These are phyloP conservation scores for Plasmodium gonderi DNA, from an alignment of 169 alveolate species.

Conservation along the genomic window DNA sequence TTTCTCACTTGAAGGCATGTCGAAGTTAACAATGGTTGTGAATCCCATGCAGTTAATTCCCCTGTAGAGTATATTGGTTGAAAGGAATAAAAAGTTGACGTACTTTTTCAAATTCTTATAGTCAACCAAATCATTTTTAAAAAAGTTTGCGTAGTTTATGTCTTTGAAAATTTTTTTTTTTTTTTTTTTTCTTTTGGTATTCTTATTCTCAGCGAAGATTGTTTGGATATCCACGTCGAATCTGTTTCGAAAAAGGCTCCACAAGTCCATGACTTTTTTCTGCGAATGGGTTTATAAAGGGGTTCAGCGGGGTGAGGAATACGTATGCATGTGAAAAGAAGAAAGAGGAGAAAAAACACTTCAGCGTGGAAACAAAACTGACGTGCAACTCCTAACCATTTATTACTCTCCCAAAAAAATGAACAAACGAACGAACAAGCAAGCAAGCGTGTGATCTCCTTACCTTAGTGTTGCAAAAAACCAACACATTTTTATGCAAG, in stretches of 20 bases:
- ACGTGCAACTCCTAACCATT: too few relatives aligned
- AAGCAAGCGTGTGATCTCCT: background rate
- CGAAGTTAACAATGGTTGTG: conserved; percentile 46
- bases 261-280: conserved; percentile 50
- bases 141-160: conserved; percentile 61
- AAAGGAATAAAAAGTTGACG: conserved; percentile 56
- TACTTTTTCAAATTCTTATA: conserved; percentile 53
- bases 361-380: too few relatives aligned
- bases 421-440: background rate
- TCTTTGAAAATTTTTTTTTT: conserved; percentile 52
- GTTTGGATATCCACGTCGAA: conserved; percentile 67
- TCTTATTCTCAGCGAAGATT: conserved; percentile 37
- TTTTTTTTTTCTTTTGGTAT: conserved; percentile 9
- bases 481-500: conserved; percentile 36
- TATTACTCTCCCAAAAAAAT: background rate
- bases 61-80: conserved; percentile 52
- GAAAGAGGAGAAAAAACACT: too few relatives aligned
- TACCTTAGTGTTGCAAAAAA: conserved; percentile 63
- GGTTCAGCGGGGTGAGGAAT: background rate
- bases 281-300: background rate
- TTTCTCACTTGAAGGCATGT: conserved; percentile 55
- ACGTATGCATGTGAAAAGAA: too few relatives aligned
- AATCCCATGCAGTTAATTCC: conserved; percentile 68
- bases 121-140: conserved; percentile 35
- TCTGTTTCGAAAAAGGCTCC: conserved; percentile 54